phyloP scores from a whole-genome alignment of 2,329 filamentous ascomycete genomes.

The Cordyceps cicadae region DNA sequence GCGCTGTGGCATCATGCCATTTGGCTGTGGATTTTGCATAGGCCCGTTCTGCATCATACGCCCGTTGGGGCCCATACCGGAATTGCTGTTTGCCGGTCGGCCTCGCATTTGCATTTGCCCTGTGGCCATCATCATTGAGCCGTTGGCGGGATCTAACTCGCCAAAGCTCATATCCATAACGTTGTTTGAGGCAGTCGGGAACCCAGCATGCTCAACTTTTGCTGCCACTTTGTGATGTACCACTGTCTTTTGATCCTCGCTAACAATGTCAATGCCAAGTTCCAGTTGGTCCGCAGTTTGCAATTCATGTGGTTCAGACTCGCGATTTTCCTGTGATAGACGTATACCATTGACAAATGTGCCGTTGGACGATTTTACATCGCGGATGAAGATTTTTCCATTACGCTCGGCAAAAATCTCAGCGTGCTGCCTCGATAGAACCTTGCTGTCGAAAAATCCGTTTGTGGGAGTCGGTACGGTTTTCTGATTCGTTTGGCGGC shows the following conservation, averaged over 20 bases:
- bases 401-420: slow-evolving; percentile 84
- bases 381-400: slow-evolving; percentile 90
- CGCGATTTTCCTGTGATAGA: slow-evolving; percentile 85
- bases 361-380: slow-evolving; percentile 97
- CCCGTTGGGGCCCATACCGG: slow-evolving; percentile 53
- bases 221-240: slow-evolving; percentile 98
- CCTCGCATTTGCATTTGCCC: slow-evolving; percentile 64
- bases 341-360: slow-evolving; percentile 94
- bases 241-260: slow-evolving; percentile 96
- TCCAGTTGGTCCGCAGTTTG: slow-evolving; percentile 88
- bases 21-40: slow-evolving; percentile 41
- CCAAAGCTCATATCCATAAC: slow-evolving; percentile 85
- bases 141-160: slow-evolving; percentile 76
- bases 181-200: slow-evolving; percentile 65
- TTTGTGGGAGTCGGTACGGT: slow-evolving; percentile 85
- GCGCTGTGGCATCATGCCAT: slow-evolving; percentile 61
- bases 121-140: slow-evolving; percentile 61
- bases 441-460: slow-evolving; percentile 97
- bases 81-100: slow-evolving; percentile 59
- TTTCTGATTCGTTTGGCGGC: slow-evolving; percentile 94
- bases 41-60: slow-evolving; percentile 47
- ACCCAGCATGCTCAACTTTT: slow-evolving; percentile 90
- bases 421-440: slow-evolving; percentile 89
- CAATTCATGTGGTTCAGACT: slow-evolving; percentile 91
- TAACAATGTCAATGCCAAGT: slow-evolving; percentile 95